Percentiles rank a stretch among this genome's conserved stretches.
Evolutionary conservation across 495 filamentous ascomycete species (phyloP).

Genomic region (Staphylotrichum longicolle): DNA sequence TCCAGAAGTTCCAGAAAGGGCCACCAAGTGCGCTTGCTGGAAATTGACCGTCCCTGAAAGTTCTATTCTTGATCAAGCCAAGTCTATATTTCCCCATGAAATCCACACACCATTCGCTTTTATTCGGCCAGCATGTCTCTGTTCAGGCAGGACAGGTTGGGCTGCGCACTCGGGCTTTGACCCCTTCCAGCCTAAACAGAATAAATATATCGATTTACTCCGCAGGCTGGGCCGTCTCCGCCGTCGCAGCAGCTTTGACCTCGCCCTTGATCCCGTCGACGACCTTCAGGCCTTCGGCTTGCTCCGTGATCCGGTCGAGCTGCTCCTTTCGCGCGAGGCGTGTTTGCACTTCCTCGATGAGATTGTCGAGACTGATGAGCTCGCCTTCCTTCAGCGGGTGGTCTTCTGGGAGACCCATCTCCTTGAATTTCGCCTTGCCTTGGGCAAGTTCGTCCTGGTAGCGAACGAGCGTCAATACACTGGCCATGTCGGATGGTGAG

Average conservation of each 20-base stretch:
- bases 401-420: constrained; percentile 72
- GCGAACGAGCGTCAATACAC: too few relatives aligned
- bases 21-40: too few relatives aligned
- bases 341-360: constrained; percentile 59
- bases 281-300: constrained; percentile 41
- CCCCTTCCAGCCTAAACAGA: too few relatives aligned
- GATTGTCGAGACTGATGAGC: constrained; percentile 57
- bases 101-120: constrained; percentile 3
- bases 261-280: constrained; percentile 39
- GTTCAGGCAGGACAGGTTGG: background rate
- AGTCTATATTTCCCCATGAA: constrained; percentile 8
- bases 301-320: constrained; percentile 37
- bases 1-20: too few relatives aligned
- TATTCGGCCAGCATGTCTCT: background rate
- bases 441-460: constrained; percentile 68
- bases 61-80: constrained; percentile 6
- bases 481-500: background rate
- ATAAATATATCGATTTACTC: constrained; percentile 7
- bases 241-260: constrained; percentile 22
- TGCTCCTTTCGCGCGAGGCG: constrained; percentile 40
- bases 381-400: constrained; percentile 87
- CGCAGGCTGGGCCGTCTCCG: constrained; percentile 14
- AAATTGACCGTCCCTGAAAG: background rate
- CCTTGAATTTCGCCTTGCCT: constrained; percentile 78
- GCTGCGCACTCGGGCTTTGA: too few relatives aligned